Evolutionary conservation across 208 protist genomes (phyloP).

Genomic region (Angomonas desouzai): DNA sequence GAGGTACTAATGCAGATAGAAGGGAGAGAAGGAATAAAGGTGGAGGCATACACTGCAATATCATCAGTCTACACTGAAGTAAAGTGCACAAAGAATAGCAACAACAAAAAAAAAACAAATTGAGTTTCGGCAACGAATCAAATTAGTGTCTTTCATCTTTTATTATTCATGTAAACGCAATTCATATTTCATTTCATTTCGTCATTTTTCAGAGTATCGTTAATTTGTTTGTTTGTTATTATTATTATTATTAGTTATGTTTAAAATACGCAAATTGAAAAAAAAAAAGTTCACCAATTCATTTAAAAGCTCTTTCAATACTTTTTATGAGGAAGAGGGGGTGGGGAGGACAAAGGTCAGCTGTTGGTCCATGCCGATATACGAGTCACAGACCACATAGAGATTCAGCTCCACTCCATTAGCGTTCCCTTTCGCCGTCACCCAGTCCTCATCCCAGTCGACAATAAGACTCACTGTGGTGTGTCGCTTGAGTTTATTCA

Average conservation of each 20-base stretch:
- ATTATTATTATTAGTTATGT: background rate
- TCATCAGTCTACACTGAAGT: no score
- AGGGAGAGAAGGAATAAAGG: background rate
- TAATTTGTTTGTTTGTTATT: background rate
- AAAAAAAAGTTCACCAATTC: slow-evolving; percentile 3
- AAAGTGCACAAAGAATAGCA: no score
- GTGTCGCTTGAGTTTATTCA: slow-evolving; percentile 61
- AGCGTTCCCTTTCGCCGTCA: slow-evolving; percentile 16
- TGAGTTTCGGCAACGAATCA: no score
- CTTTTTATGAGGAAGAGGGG: slow-evolving; percentile 11
- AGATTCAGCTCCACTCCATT: slow-evolving; percentile 52
- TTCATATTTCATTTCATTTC: no score
- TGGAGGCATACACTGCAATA: no score
- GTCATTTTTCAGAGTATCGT: background rate
- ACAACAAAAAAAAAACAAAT: no score
- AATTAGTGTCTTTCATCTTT: no score
- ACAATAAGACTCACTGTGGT: slow-evolving; percentile 56
- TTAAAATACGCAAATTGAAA: background rate
- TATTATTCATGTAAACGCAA: no score
- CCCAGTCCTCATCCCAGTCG: slow-evolving; percentile 89
- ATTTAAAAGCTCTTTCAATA: no score
- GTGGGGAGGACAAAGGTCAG: slow-evolving; percentile 60
- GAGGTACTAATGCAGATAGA: background rate
- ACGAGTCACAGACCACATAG: slow-evolving; percentile 89
- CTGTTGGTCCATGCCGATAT: slow-evolving; percentile 90